Evolutionary conservation across 208 protist genomes (phyloP), one percentile per base, ranked within the genome.

Genomic region (Trypanosoma congolense): DNA sequence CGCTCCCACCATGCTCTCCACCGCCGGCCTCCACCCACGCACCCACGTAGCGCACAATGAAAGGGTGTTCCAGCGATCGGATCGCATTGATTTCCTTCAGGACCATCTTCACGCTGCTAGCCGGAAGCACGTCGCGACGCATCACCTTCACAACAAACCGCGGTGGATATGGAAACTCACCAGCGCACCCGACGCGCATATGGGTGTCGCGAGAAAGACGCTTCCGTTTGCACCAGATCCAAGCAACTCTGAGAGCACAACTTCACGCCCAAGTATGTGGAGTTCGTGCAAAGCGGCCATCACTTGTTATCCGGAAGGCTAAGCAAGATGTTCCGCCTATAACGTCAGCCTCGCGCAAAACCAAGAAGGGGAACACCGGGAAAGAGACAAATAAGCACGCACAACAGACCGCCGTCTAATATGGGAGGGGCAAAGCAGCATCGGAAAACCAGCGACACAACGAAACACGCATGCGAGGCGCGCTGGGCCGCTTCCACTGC

Each of bases 121-220:
- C 41, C 16, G 53, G 70, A 63, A 59, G 87, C 22, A 80, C 40
- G 0, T 73, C 70, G 18, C 63, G 46, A 1, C 65, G 77, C 61
- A 92, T 85, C 24, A 92, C 58, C 74, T 92, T 92, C 29, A 92
- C 78, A 1, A 82, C 80, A 43, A 87, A 83, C 5, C 6, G 29
- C 14, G 38, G 16, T 44, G 76, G 62, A 54, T 75, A 71, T 52
- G 59, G 19, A 56, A 89, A 77, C 53, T 49, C 22, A 25, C 55
- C 56, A 16, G 50, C 18, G 70, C 33, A 72, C 52, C 29, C 36
- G 47, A 46, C 26, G 45, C 19, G 22, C 14, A 18, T 36, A 64
- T 12, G 1, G 70, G 70, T 26, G 43, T 40, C 1, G 73, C 77
- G 22, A 82, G 47, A 46, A 75, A 75, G 26, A 81, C 82, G n/a